Conservation (phyloP, 176 grass and related monocot genomes). For the Tillandsia fasciculata region DNA sequence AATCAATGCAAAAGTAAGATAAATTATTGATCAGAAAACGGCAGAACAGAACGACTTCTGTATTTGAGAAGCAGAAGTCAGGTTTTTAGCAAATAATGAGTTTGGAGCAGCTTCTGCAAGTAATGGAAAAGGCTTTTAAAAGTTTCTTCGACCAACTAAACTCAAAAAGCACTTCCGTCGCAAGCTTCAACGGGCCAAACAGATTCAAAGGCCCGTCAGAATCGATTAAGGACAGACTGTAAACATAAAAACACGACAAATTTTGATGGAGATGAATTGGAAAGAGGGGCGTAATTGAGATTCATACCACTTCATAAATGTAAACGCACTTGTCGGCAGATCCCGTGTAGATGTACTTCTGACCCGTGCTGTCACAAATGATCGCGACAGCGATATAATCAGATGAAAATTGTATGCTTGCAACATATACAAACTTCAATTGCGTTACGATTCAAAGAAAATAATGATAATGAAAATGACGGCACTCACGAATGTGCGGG, state of each 20-base stretch:
- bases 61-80: no score
- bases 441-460: no score
- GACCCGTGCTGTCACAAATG: constrained; percentile 59
- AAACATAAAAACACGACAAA: neutral
- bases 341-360: constrained; percentile 97
- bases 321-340: constrained; percentile 63
- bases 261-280: no score
- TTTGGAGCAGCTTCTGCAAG: no score
- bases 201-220: no score
- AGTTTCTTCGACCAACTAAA: no score
- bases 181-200: no score
- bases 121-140: no score
- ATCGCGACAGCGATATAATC: neutral
- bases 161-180: no score
- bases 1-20: neutral
- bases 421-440: neutral
- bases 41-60: neutral
- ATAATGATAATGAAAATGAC: constrained; percentile 1
- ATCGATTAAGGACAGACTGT: no score
- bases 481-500: constrained; percentile 57
- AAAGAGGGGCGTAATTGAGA: constrained; percentile 7
- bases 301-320: constrained; percentile 84
- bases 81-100: no score
- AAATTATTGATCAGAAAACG: neutral
- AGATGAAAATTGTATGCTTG: neutral